These are phyloP conservation scores for Pseudonitzschia delicatissima DNA, from an alignment of 108 stramenopile species.

Conservation along the genomic window DNA sequence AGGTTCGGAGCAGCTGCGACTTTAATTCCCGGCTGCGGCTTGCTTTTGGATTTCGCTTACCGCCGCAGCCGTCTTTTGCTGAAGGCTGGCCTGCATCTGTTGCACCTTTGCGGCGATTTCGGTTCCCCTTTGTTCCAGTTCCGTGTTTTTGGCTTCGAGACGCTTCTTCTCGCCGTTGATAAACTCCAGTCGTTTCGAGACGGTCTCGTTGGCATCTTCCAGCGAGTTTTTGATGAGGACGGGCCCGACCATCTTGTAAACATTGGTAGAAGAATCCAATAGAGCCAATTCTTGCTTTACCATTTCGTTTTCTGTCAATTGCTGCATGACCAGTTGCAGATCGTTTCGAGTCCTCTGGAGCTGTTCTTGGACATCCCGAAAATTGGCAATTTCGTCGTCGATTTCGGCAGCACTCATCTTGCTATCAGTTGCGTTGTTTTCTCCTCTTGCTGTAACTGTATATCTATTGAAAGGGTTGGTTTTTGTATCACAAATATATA, in stretches of 20 bases:
- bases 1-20: too few species aligned
- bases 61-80: conserved; percentile 80
- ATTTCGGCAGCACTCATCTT: conserved; percentile 41
- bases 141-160: conserved; percentile 44
- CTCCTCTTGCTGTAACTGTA: not conserved
- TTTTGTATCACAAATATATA: too few species aligned
- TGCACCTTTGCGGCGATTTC: conserved; percentile 70
- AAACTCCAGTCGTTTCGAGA: conserved; percentile 84
- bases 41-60: conserved; percentile 64
- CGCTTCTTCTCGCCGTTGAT: conserved; percentile 73
- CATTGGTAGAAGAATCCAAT: conserved; percentile 39
- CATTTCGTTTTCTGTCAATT: conserved; percentile 90
- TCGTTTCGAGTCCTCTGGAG: conserved; percentile 46
- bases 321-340: conserved; percentile 70
- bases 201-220: conserved; percentile 87
- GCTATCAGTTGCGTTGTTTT: not conserved
- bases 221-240: conserved; percentile 85
- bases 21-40: conserved; percentile 13
- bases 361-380: conserved; percentile 72
- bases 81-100: conserved; percentile 78
- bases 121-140: conserved; percentile 54
- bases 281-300: conserved; percentile 64
- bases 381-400: conserved; percentile 74
- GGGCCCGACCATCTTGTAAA: conserved; percentile 92
- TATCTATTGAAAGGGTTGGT: too few species aligned